Conservation (phyloP, 371 early-diverging fungal genomes). For the Mucor saturninus region DNA sequence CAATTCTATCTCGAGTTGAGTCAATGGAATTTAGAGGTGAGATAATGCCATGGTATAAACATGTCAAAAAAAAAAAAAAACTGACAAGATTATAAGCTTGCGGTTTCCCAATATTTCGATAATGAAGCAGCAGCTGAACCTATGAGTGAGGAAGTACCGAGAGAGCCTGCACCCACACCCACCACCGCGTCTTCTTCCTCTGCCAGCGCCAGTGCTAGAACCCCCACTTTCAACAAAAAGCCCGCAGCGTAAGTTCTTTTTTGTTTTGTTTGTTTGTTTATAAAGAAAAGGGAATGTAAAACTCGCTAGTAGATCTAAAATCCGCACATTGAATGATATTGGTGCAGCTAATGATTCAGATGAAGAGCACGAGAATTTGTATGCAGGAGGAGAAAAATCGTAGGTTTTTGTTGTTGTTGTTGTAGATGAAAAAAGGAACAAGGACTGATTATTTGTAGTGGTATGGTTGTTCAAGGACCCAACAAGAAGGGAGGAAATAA, state of each 20-base stretch:
- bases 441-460: slow-evolving; percentile 37
- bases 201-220: slow-evolving; percentile 6
- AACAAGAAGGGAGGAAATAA: slow-evolving; percentile 48
- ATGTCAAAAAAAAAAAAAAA: neutral
- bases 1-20: slow-evolving; percentile 75
- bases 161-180: slow-evolving; percentile 4
- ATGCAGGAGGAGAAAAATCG: slow-evolving; percentile 90
- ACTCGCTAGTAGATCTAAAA: slow-evolving; percentile 39
- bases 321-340: slow-evolving; percentile 71
- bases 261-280: neutral
- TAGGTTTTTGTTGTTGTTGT: slow-evolving; percentile 22
- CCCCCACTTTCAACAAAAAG: slow-evolving; percentile 5
- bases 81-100: slow-evolving; percentile 15
- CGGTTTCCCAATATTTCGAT: slow-evolving; percentile 37
- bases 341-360: slow-evolving; percentile 59
- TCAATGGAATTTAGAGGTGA: slow-evolving; percentile 78
- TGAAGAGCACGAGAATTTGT: slow-evolving; percentile 74
- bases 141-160: neutral
- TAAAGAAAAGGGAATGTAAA: neutral
- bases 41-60: neutral
- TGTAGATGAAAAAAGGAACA: slow-evolving; percentile 12
- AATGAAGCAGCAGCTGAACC: slow-evolving; percentile 4
- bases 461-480: slow-evolving; percentile 76
- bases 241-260: slow-evolving; percentile 12
- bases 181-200: slow-evolving; percentile 9